These are phyloP conservation scores for Suillus hirtellus DNA, from an alignment of 768 basidiomycete species.

Conservation along the genomic window DNA sequence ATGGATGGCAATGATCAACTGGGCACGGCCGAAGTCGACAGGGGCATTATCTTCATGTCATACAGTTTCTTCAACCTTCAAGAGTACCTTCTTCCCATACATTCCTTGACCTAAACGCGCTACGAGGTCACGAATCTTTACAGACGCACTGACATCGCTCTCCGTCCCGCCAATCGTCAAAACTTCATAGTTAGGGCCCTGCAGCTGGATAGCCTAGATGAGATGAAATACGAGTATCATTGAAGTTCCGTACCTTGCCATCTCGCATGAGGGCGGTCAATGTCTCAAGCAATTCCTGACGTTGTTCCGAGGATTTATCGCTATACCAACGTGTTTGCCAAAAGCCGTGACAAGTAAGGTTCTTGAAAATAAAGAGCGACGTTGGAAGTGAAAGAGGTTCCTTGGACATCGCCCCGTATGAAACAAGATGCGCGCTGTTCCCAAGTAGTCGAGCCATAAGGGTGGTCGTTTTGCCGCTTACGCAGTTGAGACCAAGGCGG, in stretches of 20 bases:
- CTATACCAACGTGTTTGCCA: constrained; percentile 78
- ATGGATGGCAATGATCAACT: not conserved
- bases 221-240: not conserved
- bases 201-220: constrained; percentile 47
- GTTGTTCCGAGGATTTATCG: constrained; percentile 46
- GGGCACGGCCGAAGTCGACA: not conserved
- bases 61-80: constrained; percentile 37
- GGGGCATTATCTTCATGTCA: not conserved
- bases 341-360: constrained; percentile 73
- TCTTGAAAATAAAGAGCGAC: constrained; percentile 83
- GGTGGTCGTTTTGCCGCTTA: constrained; percentile 67
- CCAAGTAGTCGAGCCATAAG: constrained; percentile 70
- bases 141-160: constrained; percentile 39
- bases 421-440: constrained; percentile 69
- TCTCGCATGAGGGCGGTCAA: constrained; percentile 54
- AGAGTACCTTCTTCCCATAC: constrained; percentile 51
- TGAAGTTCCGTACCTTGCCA: constrained; percentile 46
- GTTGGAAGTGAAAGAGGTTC: constrained; percentile 76
- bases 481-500: constrained; percentile 54
- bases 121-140: constrained; percentile 36
- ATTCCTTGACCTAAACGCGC: constrained; percentile 36
- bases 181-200: constrained; percentile 69
- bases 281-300: constrained; percentile 49
- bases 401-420: constrained; percentile 92
- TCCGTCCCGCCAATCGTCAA: constrained; percentile 47